phyloP scores from a whole-genome alignment of 345 rosid species.

The Gossypium australe region DNA sequence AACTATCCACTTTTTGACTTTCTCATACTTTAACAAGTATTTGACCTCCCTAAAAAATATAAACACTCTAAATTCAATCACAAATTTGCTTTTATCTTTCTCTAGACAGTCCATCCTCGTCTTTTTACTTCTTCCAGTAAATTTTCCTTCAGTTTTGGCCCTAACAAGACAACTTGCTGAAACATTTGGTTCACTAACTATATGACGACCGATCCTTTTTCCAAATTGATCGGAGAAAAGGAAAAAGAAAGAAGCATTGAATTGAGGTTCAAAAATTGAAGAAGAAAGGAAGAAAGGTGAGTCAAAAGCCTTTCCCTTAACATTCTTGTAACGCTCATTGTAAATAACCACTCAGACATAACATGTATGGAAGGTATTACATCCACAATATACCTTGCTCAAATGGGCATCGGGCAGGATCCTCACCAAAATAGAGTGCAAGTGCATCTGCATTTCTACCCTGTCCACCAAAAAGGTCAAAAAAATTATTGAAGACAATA shows the following conservation, averaged over 20 bases:
- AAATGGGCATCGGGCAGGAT: constrained; percentile 90
- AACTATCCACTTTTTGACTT: too few species aligned
- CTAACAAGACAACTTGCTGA: background rate
- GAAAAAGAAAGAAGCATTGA: background rate
- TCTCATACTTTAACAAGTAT: too few species aligned
- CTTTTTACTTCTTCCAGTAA: background rate
- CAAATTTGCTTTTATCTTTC: background rate
- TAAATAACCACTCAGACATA: background rate
- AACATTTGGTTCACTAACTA: background rate
- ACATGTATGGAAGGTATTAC: background rate
- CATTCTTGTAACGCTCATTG: background rate
- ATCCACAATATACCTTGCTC: constrained; percentile 72
- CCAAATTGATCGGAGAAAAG: background rate
- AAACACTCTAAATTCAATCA: too few species aligned
- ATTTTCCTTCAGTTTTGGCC: background rate
- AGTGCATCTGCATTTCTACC: constrained; percentile 98
- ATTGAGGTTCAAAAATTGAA: background rate
- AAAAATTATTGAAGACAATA: background rate
- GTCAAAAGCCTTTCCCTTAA: background rate
- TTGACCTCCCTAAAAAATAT: too few species aligned
- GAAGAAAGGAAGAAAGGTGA: background rate
- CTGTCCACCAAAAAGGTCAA: constrained; percentile 38
- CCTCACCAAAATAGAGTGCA: constrained; percentile 91
- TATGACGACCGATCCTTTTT: background rate
- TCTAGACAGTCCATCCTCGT: background rate